Evolutionary conservation across 140 eudicot genomes (phyloP).

Genomic region (Flaveria floridana): DNA sequence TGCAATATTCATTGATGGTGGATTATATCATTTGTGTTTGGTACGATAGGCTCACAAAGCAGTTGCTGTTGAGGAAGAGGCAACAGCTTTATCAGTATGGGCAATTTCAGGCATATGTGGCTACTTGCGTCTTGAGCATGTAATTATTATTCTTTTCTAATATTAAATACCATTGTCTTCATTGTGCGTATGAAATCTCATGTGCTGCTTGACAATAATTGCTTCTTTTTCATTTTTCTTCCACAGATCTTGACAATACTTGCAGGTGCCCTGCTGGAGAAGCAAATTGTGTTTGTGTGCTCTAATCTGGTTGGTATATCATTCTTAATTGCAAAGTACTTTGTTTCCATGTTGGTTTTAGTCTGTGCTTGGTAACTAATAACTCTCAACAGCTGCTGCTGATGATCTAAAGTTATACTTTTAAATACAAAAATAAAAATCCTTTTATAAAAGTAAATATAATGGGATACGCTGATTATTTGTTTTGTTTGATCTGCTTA

Average conservation of each 20-base stretch:
- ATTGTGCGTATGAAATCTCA: no score
- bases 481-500: not conserved
- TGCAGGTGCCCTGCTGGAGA: conserved; percentile 92
- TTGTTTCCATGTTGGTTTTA: no score
- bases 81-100: conserved; percentile 84
- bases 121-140: conserved; percentile 91
- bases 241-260: conserved; percentile 77
- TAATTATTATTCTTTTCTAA: conserved; percentile 25
- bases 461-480: not conserved
- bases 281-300: conserved; percentile 80
- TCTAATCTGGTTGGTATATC: conserved; percentile 75
- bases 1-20: not conserved
- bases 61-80: conserved; percentile 87
- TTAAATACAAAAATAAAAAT: not conserved
- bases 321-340: conserved; percentile 3
- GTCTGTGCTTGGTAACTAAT: no score
- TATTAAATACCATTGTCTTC: no score
- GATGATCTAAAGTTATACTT: no score
- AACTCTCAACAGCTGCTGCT: no score
- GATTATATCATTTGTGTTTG: conserved; percentile 10
- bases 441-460: not conserved
- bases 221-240: not conserved
- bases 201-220: not conserved
- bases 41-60: conserved; percentile 61
- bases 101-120: conserved; percentile 87